Evolutionary conservation across 345 rosid species (phyloP), one percentile per base, ranked within the genome.

Genomic region (Lumnitzera littorea): DNA sequence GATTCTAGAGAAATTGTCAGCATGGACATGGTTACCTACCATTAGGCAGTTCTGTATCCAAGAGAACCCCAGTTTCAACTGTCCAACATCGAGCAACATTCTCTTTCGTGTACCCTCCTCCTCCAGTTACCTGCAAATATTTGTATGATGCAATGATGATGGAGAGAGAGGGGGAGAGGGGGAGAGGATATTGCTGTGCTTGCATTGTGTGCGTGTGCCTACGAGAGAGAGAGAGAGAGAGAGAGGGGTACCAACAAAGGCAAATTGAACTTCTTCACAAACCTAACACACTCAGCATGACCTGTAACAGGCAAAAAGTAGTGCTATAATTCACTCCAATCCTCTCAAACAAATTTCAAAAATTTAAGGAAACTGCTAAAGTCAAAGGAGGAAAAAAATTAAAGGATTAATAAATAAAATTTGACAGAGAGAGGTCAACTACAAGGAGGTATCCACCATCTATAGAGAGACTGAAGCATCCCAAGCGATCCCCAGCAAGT

Each of bases 71-170:
- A 4, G 99, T 94, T 73, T 94, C 99, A 65, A 94, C 84, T 5
- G 96, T 82, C 97, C 99, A 94, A 74, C 99, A 94, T 57, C 97
- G 82, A 70, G 99, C 99, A 47, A 94, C 99, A 72, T 94, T 94
- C 80, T 90, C 96, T 66, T 94, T 94, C 25, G 97, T 94, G 66
- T 94, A 94, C 64, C 99, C 97, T 55, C 97, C 99, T 66, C 99
- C 97, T 65, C 99, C 99, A 13, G 99, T 90, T 64, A 94, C 99
- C 99, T 94, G 77, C 52, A 58, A 63, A 31, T 51, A 24, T 55
- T 16, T 3, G n/a, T 52, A 36, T n/a, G 5, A 12, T 24, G 12
- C 17, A n/a, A 48, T 20, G 13, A 24, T 8, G 36, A 2, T 4
- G 0, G n/a, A 5, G 14, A 11, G 12, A 11, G 36, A 9, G 43